Evolutionary conservation across 139 green algal genomes (phyloP), one percentile per base, ranked within the genome.

Genomic region (Tetratostichococcus sp.): DNA sequence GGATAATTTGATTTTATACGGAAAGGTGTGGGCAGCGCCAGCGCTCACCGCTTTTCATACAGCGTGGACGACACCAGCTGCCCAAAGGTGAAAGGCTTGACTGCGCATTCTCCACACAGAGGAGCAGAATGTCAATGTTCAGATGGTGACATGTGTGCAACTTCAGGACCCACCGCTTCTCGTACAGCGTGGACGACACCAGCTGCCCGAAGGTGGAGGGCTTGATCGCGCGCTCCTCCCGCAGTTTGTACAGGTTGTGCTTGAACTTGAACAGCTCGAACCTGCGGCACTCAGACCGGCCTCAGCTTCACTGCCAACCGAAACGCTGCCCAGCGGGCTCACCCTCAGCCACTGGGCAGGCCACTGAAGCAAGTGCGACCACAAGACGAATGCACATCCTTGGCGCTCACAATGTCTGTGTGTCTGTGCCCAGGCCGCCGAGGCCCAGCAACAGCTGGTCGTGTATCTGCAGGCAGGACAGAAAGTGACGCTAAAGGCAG

Each of bases 171-270:
- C 74, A 82, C 69, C 95, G 85, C 68, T 94, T 93, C 87, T 98
- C 93, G 78, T 99, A 99, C 26, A 98, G 82, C 57, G 91, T 93
- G 35, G 90, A 88, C 5, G 92, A 98, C 16, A 99, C 86, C 59
- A 99, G 76, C 74, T 95, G 83, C 1, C 77, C 89, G 82, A 99
- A 99, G 1, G 93, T 96, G 11, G 88, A 86, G 30, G 96, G 96
- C 82, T 89, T 92, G 86, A 99, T 99, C 72, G 96, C 85, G 1
- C 96, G 88, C 83, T 98, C 95, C 83, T 99, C 96, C 17, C 95
- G 76, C 32, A 99, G 83, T 73, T 96, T 94, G 88, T 99, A 99
- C 72, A 99, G 71, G 73, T 99, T 99, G 87, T 99, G 93, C 71
- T 87, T 89, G 84, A 99, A 98, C 19, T 81, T 58, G 31, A 99